Base-by-base conservation (phyloP, 352 stramenopile genomes). In the Globisporangium spinosum region DNA sequence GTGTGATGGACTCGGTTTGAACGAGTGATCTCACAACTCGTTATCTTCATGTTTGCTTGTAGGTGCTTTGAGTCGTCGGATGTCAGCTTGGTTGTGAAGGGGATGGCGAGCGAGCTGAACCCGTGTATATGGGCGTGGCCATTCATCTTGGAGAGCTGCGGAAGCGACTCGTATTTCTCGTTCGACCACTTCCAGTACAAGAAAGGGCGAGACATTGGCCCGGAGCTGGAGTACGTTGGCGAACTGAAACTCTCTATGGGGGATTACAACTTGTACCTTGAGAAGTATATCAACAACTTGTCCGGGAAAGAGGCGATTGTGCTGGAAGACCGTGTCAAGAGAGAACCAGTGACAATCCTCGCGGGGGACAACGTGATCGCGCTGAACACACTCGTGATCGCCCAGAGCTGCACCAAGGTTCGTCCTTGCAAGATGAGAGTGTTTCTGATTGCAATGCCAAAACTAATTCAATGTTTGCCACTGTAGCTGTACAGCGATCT, bases 131-230 rank as follows among this genome's bases (percentile, higher is more conserved):
- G 85, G 85, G 79, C 81, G 12, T 93, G 83, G 83, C 80, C 85
- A 5, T 93, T 91, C 62, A 88, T 93, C 61, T 70, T 93, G 22
- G 83, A 93, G 70, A 90, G 83, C 67, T 91, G 83, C 53, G 80
- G 83, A 22, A 84, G 77, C 38, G 80, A 90, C 53, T 80, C 82
- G 10, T 76, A 87, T 53, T 91, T 93, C 61, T 70, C 76, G 4
- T 93, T 93, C 67, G 85, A 93, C 49, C 85, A 91, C 58, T 93
- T 93, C 62, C 80, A 91, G 69, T 87, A 90, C 68, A 80, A 77
- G 62, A 79, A 77, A 32, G 78, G 79, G 56, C 67, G 64, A 0
- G 72, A 84, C 22, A 77, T 76, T n/a, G 69, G 78, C 17, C 71
- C 82, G 22, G 82, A 89, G 65, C 74, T 95, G 35, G 81, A 87